Evolutionary conservation across 345 rosid genomes (phyloP), one percentile per base, ranked within the genome.

Genomic region (Eucalyptus decipiens): DNA sequence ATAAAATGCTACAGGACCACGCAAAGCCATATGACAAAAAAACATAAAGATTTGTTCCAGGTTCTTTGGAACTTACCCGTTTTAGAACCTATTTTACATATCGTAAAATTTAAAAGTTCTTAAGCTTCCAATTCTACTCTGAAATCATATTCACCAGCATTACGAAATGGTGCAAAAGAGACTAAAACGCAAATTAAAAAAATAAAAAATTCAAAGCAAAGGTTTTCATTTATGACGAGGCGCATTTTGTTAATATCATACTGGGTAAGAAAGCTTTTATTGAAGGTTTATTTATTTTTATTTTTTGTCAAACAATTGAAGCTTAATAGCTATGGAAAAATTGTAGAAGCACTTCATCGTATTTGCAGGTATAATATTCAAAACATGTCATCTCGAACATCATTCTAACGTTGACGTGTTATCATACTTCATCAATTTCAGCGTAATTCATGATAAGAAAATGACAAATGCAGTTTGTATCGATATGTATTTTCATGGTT

Each of bases 1-100:
- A 52, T 52, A 52, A 52, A 52, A 52, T 19, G 56, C 24, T 19
- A 52, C 0, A 1, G 2, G 24, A 52, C 56, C 1, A 52, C 5
- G 0, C 56, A 8, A 52, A 52, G 24, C 10, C 56, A 52, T 52
- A 52, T 19, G 10, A 52, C 4, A 16, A 17, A 19, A 52, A 52
- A 52, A 19, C 56, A 19, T 52, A 19, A 52, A 52, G 56, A 52
- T 52, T 52, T 19, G 24, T 19, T 52, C 2, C 2, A 19, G 2
- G 56, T 52, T 52, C 10, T 6, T 2, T 0, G 23, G 5, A 52
- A 52, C 24, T 52, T 52, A 7, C 0, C 10, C 2, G 0, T 19
- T 52, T 52, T 19, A 52, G 24, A 52, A 52, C 5, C 0, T 52
- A 52, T 52, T 8, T 52, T 52, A 52, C 10, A 52, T 19, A 19